These are phyloP conservation scores for Annulohypoxylon truncatum DNA, from an alignment of 2,329 filamentous ascomycete species.

Conservation along the genomic window DNA sequence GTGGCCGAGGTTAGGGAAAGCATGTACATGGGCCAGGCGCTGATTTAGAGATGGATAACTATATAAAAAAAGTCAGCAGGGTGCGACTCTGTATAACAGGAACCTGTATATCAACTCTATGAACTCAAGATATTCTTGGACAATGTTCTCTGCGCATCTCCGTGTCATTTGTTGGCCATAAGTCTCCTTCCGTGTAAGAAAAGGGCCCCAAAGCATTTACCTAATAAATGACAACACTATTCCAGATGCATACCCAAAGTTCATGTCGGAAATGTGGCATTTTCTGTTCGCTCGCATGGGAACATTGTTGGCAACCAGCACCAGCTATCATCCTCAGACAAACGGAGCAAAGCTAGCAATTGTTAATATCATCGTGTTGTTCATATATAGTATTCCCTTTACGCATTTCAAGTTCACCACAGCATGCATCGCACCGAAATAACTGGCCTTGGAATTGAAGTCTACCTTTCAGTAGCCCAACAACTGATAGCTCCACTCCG, in stretches of 20 bases:
- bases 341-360: no score
- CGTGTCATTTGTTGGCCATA: neutral
- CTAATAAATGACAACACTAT: neutral
- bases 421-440: no score
- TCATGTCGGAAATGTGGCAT: no score
- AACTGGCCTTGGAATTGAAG: no score
- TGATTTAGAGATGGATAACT: constrained; percentile 65
- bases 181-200: neutral
- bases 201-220: neutral
- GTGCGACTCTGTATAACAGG: constrained; percentile 13
- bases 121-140: neutral
- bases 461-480: no score
- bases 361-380: no score
- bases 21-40: constrained; percentile 83
- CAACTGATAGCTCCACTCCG: no score
- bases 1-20: constrained; percentile 92
- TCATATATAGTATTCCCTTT: no score
- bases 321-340: no score
- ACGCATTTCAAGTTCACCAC: no score
- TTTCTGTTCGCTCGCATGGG: no score
- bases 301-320: no score
- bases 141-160: neutral
- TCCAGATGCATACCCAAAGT: neutral
- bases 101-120: constrained; percentile 24
- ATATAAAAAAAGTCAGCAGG: constrained; percentile 9